These are phyloP conservation scores for Dactylonectria macrodidyma DNA, from an alignment of 2,329 filamentous ascomycete species.

Conservation along the genomic window DNA sequence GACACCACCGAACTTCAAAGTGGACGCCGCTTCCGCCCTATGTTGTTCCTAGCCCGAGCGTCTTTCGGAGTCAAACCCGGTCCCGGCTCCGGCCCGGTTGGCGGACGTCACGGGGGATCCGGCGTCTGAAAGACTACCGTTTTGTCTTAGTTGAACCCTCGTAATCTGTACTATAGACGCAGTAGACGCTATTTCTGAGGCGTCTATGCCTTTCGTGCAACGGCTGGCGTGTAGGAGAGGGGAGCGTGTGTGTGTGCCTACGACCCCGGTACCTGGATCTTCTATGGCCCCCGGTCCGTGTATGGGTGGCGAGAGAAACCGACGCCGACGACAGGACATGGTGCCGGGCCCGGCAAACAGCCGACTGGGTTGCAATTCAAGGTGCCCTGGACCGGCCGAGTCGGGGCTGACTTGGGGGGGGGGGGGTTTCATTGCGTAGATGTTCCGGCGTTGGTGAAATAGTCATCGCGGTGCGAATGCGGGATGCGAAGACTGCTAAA, in stretches of 20 bases:
- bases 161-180: slow-evolving; percentile 3
- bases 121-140: not conserved
- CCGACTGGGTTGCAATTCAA: slow-evolving; percentile 27
- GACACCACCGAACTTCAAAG: not conserved
- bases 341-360: slow-evolving; percentile 40
- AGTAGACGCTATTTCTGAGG: not conserved
- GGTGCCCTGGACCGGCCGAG: slow-evolving; percentile 14
- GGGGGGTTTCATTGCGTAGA: not conserved
- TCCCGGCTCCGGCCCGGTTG: slow-evolving; percentile 28
- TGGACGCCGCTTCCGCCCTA: slow-evolving; percentile 1
- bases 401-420: not conserved
- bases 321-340: slow-evolving; percentile 22
- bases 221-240: slow-evolving; percentile 5
- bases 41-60: not conserved
- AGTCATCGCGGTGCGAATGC: not conserved
- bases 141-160: not conserved
- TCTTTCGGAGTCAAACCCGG: slow-evolving; percentile 14
- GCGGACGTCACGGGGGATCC: not conserved
- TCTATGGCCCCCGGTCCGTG: not conserved
- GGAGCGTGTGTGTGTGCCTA: slow-evolving; percentile 5
- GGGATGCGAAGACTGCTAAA: not conserved
- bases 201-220: slow-evolving; percentile 5
- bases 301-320: slow-evolving; percentile 15
- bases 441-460: slow-evolving; percentile 2
- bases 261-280: not conserved